These are phyloP conservation scores for Albatrellus ellisii DNA, from an alignment of 768 basidiomycete genomes.

Conservation along the genomic window DNA sequence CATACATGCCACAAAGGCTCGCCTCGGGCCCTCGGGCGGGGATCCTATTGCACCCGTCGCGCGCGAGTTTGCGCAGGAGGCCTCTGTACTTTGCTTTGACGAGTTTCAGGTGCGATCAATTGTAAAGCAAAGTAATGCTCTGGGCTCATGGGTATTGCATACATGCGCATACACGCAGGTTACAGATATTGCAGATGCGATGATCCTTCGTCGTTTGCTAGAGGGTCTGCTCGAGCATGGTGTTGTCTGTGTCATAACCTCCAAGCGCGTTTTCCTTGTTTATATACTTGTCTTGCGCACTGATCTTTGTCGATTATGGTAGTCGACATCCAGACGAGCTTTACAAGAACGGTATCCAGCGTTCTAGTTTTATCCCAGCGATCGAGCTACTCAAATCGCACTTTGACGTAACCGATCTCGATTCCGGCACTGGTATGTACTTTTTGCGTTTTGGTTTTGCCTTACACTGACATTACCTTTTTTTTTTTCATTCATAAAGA, in stretches of 20 bases:
- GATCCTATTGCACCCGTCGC: slow-evolving; percentile 86
- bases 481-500: slow-evolving; percentile 31
- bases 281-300: neutral
- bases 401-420: slow-evolving; percentile 83
- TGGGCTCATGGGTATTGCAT: neutral
- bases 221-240: slow-evolving; percentile 81
- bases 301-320: neutral
- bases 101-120: slow-evolving; percentile 97
- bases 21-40: slow-evolving; percentile 30
- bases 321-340: slow-evolving; percentile 96
- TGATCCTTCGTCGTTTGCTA: slow-evolving; percentile 87
- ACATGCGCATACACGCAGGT: slow-evolving; percentile 38
- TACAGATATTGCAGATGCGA: slow-evolving; percentile 96
- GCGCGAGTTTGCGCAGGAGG: slow-evolving; percentile 72
- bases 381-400: slow-evolving; percentile 85
- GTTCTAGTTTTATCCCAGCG: slow-evolving; percentile 86
- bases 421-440: slow-evolving; percentile 80
- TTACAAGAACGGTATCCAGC: slow-evolving; percentile 98
- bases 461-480: neutral
- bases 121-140: neutral
- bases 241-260: slow-evolving; percentile 91
- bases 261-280: slow-evolving; percentile 40
- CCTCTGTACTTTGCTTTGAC: slow-evolving; percentile 85
- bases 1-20: slow-evolving; percentile 63
- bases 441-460: too few species aligned